Evolutionary conservation across 169 alveolate species (phyloP).

Genomic region (Plasmodium gallinaceum): DNA sequence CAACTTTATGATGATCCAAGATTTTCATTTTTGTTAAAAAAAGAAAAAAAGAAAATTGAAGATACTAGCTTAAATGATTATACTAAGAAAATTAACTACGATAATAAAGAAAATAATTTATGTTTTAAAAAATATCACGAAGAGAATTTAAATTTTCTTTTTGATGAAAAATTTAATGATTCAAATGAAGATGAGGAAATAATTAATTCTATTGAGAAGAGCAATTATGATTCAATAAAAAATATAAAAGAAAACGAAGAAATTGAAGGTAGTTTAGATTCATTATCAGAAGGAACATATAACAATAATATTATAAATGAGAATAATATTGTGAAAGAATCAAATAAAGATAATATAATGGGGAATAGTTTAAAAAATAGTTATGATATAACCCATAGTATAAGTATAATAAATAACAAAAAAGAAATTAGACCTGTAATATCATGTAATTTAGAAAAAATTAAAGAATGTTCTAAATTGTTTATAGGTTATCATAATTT

Average conservation of each 20-base stretch:
- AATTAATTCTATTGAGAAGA: not conserved
- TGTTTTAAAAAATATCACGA: conserved; percentile 4
- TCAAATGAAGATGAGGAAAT: not conserved
- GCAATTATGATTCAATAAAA: not conserved
- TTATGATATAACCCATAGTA: conserved; percentile 21
- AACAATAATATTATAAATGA: not conserved
- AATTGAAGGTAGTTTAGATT: not conserved
- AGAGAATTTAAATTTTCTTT: not conserved
- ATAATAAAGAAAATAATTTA: not conserved
- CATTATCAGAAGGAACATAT: not conserved
- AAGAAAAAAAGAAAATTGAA: not conserved
- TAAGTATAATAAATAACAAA: conserved; percentile 24
- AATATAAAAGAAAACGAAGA: too few species aligned
- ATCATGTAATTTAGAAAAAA: conserved; percentile 52
- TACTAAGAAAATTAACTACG: not conserved
- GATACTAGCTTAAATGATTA: not conserved
- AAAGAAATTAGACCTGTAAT: conserved; percentile 18
- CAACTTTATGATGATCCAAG: conserved; percentile 80
- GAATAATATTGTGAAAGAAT: not conserved
- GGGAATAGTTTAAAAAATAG: not conserved
- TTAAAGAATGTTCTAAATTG: conserved; percentile 48
- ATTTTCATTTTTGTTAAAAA: conserved; percentile 41
- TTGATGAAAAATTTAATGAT: conserved; percentile 8
- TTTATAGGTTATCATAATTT: conserved; percentile 60
- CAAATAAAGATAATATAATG: too few species aligned